Conservation (phyloP, 768 basidiomycete genomes). For the Mycena venus region DNA sequence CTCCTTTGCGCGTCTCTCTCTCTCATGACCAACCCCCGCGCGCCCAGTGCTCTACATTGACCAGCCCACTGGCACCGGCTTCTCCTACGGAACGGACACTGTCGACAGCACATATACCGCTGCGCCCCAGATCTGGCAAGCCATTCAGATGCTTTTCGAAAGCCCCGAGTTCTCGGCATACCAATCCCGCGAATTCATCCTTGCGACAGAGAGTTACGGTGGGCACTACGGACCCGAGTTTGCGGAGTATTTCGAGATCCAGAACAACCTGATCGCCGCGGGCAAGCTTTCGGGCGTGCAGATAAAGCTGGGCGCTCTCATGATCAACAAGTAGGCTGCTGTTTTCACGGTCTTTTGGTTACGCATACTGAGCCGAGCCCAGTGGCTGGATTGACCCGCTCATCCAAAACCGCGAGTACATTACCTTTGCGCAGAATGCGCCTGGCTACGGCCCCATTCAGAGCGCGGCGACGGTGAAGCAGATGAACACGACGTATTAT, state of each 20-base stretch:
- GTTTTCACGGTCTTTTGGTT: too few species aligned
- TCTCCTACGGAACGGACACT: conserved; percentile 68
- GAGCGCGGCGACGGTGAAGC: conserved; percentile 55
- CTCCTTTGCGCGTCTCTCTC: neutral
- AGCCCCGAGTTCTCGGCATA: conserved; percentile 65
- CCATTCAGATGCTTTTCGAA: conserved; percentile 73
- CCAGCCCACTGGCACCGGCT: conserved; percentile 71
- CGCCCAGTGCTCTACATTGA: conserved; percentile 78
- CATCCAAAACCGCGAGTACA: conserved; percentile 70
- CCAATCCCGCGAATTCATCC: conserved; percentile 70
- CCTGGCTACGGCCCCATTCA: conserved; percentile 77
- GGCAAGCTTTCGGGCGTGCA: conserved; percentile 62
- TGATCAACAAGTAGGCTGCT: conserved; percentile 70
- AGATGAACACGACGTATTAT: conserved; percentile 63
- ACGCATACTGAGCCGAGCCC: neutral
- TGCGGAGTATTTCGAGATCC: conserved; percentile 72
- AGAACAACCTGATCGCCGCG: conserved; percentile 64
- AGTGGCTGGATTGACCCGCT: conserved; percentile 79
- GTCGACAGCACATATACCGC: conserved; percentile 69
- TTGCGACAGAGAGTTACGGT: conserved; percentile 77
- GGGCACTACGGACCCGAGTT: conserved; percentile 77
- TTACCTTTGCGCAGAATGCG: conserved; percentile 70
- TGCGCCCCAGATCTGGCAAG: conserved; percentile 70
- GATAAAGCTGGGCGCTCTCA: conserved; percentile 67
- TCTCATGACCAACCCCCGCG: neutral